Evolutionary conservation across 148 eudicot genomes (phyloP).

Genomic region (Cornus suecica): DNA sequence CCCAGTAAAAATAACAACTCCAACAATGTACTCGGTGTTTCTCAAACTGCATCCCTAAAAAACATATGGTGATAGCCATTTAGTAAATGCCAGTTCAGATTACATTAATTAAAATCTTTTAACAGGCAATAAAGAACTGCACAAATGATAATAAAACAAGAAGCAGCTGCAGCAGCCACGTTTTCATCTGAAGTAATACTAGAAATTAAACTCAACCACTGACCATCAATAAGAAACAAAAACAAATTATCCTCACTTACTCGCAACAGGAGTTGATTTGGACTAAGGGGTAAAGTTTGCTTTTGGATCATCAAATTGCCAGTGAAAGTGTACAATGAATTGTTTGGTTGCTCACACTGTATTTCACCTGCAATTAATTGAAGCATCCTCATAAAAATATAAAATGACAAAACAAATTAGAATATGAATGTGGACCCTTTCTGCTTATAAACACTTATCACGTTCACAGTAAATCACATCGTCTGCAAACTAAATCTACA

Average conservation of each 20-base stretch:
- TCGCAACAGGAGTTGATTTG: constrained; percentile 88
- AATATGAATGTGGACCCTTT: neutral
- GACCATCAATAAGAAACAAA: neutral
- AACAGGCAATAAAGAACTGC: neutral
- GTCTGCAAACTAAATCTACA: too few relatives aligned
- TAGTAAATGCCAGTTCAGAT: neutral
- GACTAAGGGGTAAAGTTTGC: constrained; percentile 87
- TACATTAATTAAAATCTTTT: neutral
- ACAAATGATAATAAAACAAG: neutral
- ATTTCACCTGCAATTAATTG: constrained; percentile 67
- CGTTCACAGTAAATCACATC: neutral
- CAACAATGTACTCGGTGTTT: constrained; percentile 86
- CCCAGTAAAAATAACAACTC: constrained; percentile 81
- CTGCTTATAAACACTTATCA: neutral
- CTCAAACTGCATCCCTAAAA: constrained; percentile 93
- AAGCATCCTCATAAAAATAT: constrained; percentile 6
- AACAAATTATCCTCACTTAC: constrained; percentile 36
- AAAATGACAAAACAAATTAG: neutral
- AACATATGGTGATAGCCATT: constrained; percentile 11
- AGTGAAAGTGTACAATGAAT: constrained; percentile 93
- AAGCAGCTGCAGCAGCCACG: constrained; percentile 1
- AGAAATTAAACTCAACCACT: constrained; percentile 1
- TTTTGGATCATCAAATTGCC: constrained; percentile 82
- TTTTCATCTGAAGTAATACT: neutral
- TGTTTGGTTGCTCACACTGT: constrained; percentile 96